These are phyloP conservation scores for Globisporangium okanoganense DNA, from an alignment of 352 stramenopile species.

Conservation along the genomic window DNA sequence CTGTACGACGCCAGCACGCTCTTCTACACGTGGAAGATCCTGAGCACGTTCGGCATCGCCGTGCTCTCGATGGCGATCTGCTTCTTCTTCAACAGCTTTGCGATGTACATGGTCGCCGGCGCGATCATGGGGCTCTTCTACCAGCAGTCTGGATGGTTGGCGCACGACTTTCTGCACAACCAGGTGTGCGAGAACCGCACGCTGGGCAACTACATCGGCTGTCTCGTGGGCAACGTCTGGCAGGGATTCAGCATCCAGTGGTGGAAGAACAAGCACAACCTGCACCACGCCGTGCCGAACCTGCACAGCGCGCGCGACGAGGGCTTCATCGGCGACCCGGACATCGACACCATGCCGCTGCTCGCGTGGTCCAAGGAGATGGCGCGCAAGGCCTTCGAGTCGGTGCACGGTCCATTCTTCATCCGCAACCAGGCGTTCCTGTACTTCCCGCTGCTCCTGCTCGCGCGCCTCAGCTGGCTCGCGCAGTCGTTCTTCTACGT, in stretches of 20 bases:
- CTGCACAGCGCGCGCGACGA: conserved; percentile 89
- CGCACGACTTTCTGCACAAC: conserved; percentile 97
- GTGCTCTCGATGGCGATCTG: conserved; percentile 85
- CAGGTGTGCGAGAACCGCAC: conserved; percentile 96
- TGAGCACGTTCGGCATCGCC: conserved; percentile 91
- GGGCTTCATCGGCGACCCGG: conserved; percentile 90
- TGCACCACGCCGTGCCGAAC: conserved; percentile 98
- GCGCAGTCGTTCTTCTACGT: conserved; percentile 96
- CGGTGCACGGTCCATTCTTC: conserved; percentile 83
- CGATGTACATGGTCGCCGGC: conserved; percentile 90
- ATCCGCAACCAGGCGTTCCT: conserved; percentile 92
- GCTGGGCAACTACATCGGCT: conserved; percentile 90
- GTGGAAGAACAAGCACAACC: conserved; percentile 99
- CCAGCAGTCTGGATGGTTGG: conserved; percentile 98
- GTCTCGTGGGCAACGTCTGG: conserved; percentile 96
- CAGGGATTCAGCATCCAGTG: conserved; percentile 97
- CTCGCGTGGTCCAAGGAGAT: conserved; percentile 97
- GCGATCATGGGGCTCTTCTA: conserved; percentile 96
- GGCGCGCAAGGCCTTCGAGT: conserved; percentile 84
- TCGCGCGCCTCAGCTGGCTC: conserved; percentile 96
- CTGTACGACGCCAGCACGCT: conserved; percentile 90
- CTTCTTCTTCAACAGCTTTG: conserved; percentile 69
- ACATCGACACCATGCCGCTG: conserved; percentile 99
- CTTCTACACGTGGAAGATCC: conserved; percentile 96
- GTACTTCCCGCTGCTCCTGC: conserved; percentile 97